Evolutionary conservation across 1,284 basidiomycete species (phyloP), one percentile per base, ranked within the genome.

Genomic region (Salmacisia buchloeana): DNA sequence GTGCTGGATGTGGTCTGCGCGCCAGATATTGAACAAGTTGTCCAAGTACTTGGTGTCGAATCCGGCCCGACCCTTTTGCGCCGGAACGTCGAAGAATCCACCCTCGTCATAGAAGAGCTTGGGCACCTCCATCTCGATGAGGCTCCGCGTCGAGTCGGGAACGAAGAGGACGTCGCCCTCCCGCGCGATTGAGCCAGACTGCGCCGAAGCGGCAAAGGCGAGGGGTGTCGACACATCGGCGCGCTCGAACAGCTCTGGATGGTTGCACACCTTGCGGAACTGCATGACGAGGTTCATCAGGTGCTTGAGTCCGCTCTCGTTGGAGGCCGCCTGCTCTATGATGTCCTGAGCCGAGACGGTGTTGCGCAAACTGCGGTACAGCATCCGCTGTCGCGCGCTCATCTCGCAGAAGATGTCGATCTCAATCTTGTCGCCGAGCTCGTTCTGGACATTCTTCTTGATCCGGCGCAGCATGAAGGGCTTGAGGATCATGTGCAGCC

Each of bases 251-350:
- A 99, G 85, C 80, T 98, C 96, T 0, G 96, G 96, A 75, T 99
- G 96, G 76, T 97, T 98, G 85, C 94, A 98, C 68, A 97, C 92
- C 84, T 99, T 99, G 71, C 96, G 89, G 85, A 98, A 98, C 81
- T 99, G 96, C 96, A 99, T 99, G 69, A 98, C 94, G 68, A 99
- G 85, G 82, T 98, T 99, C 94, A 98, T 97, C 63, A 99, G 83
- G 25, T 92, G 92, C 66, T 91, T 87, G 58, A 92, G 90, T 41
- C 90, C 91, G 70, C 92, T 91, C 31, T 88, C 90, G 75, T 97
- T 92, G 69, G 90, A 91, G 23, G 90, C 88, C 13, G 94, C 94
- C 79, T 94, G 92, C 75, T 91, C 90, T 63, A 99, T 84, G 41
- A 99, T 86, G 77, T 98, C 96, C 15, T 92, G 87, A 59, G 98